Conservation (phyloP, 2,329 filamentous ascomycete species). For the Trichoderma arundinaceum region DNA sequence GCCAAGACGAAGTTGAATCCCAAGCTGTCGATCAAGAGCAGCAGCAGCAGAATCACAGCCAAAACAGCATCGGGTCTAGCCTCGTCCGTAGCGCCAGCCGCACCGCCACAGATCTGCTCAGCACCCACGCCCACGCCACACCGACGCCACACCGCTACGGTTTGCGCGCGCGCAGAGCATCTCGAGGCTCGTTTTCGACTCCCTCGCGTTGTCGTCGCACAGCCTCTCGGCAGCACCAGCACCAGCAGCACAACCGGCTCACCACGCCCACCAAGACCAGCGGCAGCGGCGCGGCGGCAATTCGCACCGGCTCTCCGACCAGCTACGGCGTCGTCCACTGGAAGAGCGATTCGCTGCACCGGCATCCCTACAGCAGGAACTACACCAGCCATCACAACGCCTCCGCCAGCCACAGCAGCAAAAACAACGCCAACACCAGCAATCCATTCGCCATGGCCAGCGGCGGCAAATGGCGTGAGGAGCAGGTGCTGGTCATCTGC, state of each 20-base stretch:
- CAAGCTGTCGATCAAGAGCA: neutral
- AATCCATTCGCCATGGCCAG: constrained; percentile 54
- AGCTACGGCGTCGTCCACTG: constrained; percentile 24
- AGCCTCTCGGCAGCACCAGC: neutral
- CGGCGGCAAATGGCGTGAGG: constrained; percentile 67
- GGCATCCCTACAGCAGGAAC: neutral
- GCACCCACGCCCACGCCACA: constrained; percentile 33
- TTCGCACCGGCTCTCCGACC: constrained; percentile 5
- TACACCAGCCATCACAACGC: neutral
- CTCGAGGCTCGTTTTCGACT: constrained; percentile 34
- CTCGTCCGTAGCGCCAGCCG: neutral
- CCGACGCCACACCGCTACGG: constrained; percentile 36
- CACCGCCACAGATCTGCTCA: constrained; percentile 31
- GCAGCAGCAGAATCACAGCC: neutral
- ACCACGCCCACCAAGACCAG: constrained; percentile 18
- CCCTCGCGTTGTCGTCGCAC: constrained; percentile 35
- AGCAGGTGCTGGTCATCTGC: constrained; percentile 72
- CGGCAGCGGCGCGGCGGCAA: constrained; percentile 3
- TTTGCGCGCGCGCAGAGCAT: constrained; percentile 39
- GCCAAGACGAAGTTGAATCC: neutral
- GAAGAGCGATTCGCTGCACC: constrained; percentile 7
- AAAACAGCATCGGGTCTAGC: neutral
- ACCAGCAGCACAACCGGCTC: constrained; percentile 10
- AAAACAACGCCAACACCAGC: neutral
- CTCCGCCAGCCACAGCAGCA: neutral